A percentile compares a stretch with the other conserved stretches of the same genome.
Evolutionary conservation across 148 eudicot genomes (phyloP).

Genomic region (Silene latifolia): DNA sequence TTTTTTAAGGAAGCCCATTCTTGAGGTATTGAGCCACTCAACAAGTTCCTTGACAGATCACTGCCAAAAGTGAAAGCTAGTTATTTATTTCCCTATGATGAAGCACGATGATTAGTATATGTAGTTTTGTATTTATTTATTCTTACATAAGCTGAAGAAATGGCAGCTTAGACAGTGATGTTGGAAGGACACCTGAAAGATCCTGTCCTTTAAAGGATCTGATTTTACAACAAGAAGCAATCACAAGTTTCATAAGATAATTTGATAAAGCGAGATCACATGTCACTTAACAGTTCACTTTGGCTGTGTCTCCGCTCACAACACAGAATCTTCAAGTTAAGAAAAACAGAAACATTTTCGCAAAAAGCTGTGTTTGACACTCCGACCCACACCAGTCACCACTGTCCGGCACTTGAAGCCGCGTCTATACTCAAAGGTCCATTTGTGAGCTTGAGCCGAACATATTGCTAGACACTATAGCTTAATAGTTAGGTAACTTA

Average conservation of each 20-base stretch:
- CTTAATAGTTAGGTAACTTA: slow-evolving; percentile 7
- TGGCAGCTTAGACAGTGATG: slow-evolving; percentile 22
- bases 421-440: not conserved
- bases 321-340: not conserved
- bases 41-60: slow-evolving; percentile 37
- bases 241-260: not conserved
- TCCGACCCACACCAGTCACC: too few relatives aligned
- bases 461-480: not conserved
- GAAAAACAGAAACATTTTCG: not conserved
- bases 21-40: slow-evolving; percentile 44
- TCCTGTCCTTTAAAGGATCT: slow-evolving; percentile 25
- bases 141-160: slow-evolving; percentile 16
- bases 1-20: slow-evolving; percentile 43
- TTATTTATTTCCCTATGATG: not conserved
- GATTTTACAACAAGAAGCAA: not conserved
- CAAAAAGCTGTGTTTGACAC: too few relatives aligned
- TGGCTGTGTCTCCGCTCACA: too few relatives aligned
- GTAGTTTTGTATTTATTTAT: not conserved
- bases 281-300: too few relatives aligned
- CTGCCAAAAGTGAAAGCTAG: slow-evolving; percentile 23
- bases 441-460: not conserved
- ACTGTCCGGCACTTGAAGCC: too few relatives aligned
- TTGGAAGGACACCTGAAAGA: slow-evolving; percentile 21
- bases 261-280: too few relatives aligned
- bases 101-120: not conserved